These are phyloP conservation scores for Mycena pura DNA, from an alignment of 768 basidiomycete species.

Conservation along the genomic window DNA sequence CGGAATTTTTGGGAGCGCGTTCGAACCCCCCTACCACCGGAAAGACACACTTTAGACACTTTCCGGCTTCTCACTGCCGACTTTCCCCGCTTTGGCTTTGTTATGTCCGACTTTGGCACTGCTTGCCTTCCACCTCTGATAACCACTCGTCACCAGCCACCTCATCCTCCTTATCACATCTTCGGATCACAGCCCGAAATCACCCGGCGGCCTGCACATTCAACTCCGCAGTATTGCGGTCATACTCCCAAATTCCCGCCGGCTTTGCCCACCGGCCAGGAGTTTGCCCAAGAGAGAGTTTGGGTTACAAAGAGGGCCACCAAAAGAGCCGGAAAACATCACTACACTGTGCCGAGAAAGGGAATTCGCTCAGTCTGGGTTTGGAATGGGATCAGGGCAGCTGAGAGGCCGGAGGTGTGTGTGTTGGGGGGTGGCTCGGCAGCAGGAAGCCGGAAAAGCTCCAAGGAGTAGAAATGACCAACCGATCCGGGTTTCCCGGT, in stretches of 20 bases:
- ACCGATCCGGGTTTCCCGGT: no score
- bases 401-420: no score
- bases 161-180: not conserved
- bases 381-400: not conserved
- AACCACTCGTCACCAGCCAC: not conserved
- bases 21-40: constrained; percentile 3
- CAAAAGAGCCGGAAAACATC: not conserved
- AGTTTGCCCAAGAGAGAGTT: not conserved
- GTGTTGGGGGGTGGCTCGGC: no score
- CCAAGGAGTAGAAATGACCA: no score
- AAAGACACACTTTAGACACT: constrained; percentile 18
- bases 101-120: not conserved
- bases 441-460: no score
- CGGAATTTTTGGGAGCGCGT: constrained; percentile 1
- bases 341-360: not conserved
- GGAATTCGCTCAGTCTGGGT: not conserved
- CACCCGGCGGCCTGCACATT: not conserved
- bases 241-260: not conserved
- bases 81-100: not conserved
- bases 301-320: not conserved
- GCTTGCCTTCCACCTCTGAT: not conserved
- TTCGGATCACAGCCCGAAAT: not conserved
- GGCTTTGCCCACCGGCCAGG: not conserved
- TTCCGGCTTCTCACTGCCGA: constrained; percentile 16
- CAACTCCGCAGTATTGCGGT: not conserved